Evolutionary conservation across 139 green algal species (phyloP).

Genomic region (Chlorella sp.): DNA sequence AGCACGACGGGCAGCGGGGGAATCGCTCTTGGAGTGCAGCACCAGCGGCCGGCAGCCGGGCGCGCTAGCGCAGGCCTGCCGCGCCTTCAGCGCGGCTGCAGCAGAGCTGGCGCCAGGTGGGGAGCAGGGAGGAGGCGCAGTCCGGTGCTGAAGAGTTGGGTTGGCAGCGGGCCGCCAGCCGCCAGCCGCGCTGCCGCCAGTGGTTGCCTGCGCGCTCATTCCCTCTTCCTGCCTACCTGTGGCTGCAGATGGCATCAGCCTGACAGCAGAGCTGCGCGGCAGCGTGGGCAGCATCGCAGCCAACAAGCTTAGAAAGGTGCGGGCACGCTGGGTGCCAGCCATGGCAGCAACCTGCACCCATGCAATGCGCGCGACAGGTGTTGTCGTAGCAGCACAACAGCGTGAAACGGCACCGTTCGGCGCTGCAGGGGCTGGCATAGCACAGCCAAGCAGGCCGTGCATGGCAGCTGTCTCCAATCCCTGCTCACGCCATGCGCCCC

Average conservation of each 20-base stretch:
- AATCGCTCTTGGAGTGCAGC: conserved; percentile 8
- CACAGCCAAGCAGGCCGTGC: too few relatives aligned
- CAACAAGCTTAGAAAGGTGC: conserved; percentile 21
- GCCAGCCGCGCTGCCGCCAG: not conserved
- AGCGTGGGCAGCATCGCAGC: conserved; percentile 6
- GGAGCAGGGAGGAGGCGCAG: too few relatives aligned
- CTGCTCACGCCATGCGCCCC: too few relatives aligned
- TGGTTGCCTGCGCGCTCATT: not conserved
- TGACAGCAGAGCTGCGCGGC: conserved; percentile 16
- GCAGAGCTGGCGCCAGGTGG: not conserved
- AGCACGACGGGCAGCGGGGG: not conserved
- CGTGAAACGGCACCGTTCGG: too few relatives aligned
- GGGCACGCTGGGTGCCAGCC: too few relatives aligned
- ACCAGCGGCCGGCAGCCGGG: not conserved
- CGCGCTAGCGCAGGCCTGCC: not conserved
- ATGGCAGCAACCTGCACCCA: too few relatives aligned
- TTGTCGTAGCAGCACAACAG: too few relatives aligned
- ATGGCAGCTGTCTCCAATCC: too few relatives aligned
- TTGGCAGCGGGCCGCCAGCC: conserved; percentile 1
- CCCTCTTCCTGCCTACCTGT: not conserved
- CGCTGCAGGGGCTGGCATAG: too few relatives aligned
- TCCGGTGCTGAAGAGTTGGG: not conserved
- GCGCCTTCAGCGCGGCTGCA: conserved; percentile 6
- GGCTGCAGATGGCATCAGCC: not conserved
- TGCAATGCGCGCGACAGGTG: too few relatives aligned